phyloP scores from a whole-genome alignment of 768 basidiomycete genomes.

The Trametes elegans region DNA sequence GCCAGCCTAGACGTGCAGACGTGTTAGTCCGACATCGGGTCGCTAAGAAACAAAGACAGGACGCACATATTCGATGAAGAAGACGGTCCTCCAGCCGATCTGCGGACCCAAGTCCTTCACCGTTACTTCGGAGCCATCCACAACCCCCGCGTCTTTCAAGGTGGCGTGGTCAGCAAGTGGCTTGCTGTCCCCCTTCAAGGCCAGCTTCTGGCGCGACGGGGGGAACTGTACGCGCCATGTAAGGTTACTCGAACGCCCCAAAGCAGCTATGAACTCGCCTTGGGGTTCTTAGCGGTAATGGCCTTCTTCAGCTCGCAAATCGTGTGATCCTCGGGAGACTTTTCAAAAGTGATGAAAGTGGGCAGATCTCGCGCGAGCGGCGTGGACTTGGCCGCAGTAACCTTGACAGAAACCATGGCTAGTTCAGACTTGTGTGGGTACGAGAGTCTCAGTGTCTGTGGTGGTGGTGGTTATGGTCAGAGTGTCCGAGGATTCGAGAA shows the following conservation, averaged over 20 bases:
- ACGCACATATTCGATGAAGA: slow-evolving; percentile 92
- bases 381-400: slow-evolving; percentile 49
- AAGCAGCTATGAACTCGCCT: slow-evolving; percentile 32
- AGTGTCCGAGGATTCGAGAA: too few relatives aligned
- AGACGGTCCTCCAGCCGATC: slow-evolving; percentile 85
- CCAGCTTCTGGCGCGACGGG: slow-evolving; percentile 68
- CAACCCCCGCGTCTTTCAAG: slow-evolving; percentile 55
- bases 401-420: slow-evolving; percentile 51
- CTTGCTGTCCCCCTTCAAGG: slow-evolving; percentile 59
- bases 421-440: too few relatives aligned
- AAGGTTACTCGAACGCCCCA: background rate
- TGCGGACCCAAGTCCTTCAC: slow-evolving; percentile 93
- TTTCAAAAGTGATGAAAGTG: slow-evolving; percentile 47
- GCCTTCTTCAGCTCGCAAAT: slow-evolving; percentile 68
- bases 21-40: background rate
- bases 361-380: slow-evolving; percentile 54
- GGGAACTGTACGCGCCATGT: slow-evolving; percentile 52
- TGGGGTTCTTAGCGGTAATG: slow-evolving; percentile 54
- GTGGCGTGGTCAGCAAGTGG: slow-evolving; percentile 61
- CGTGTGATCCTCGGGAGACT: slow-evolving; percentile 47
- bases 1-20: slow-evolving; percentile 53
- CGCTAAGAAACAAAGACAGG: background rate
- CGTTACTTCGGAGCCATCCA: slow-evolving; percentile 59
- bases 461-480: too few relatives aligned
- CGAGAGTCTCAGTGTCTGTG: too few relatives aligned